Evolutionary conservation across 2,329 filamentous ascomycete species (phyloP).

Genomic region (Rhynchosporium agropyri): DNA sequence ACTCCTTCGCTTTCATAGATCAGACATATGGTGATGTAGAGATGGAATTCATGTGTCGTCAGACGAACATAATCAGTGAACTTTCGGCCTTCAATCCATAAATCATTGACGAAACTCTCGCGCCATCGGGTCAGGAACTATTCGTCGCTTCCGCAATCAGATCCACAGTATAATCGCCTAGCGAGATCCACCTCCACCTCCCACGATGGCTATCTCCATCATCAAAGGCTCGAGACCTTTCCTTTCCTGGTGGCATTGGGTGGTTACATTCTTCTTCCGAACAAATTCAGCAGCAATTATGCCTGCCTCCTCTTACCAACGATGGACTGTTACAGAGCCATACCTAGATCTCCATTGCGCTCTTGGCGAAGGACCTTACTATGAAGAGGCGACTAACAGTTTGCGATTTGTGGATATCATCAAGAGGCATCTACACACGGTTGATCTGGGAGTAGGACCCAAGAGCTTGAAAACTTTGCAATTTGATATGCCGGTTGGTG

Average conservation of each 20-base stretch:
- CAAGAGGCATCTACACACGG: conserved; percentile 70
- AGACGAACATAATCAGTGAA: not conserved
- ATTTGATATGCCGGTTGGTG: conserved; percentile 58
- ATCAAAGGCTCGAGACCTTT: conserved; percentile 11
- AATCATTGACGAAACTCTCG: not conserved
- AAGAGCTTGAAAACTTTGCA: conserved; percentile 42
- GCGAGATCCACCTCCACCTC: conserved; percentile 2
- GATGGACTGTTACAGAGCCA: conserved; percentile 51
- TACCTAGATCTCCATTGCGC: conserved; percentile 65
- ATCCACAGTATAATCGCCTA: conserved; percentile 1
- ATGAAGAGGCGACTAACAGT: conserved; percentile 64
- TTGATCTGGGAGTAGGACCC: conserved; percentile 65
- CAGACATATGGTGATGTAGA: no score
- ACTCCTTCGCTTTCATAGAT: not conserved
- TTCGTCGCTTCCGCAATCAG: conserved; percentile 12
- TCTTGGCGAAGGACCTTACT: conserved; percentile 76
- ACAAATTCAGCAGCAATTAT: conserved; percentile 15
- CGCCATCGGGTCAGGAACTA: conserved; percentile 5
- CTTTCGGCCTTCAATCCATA: not conserved
- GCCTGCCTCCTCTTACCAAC: conserved; percentile 38
- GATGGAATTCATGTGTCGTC: no score
- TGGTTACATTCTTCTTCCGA: conserved; percentile 23
- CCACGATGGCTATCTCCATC: conserved; percentile 11
- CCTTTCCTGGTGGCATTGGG: conserved; percentile 27
- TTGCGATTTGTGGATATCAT: conserved; percentile 85